phyloP scores from a whole-genome alignment of 2,329 filamentous ascomycete species.

The Leptographium radiaticola region DNA sequence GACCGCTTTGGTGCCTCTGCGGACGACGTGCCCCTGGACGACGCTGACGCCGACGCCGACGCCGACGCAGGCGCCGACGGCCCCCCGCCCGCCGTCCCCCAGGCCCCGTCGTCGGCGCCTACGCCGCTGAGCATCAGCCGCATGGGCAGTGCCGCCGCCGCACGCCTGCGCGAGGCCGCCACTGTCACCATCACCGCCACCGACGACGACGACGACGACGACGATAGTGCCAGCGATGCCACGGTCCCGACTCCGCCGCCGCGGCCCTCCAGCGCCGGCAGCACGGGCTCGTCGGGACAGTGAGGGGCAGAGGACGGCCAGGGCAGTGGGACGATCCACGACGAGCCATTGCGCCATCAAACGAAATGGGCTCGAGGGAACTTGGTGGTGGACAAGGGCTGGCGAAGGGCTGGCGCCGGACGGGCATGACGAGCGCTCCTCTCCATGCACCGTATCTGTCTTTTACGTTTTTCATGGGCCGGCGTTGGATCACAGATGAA shows the following conservation, averaged over 20 bases:
- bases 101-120: constrained; percentile 12
- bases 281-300: constrained; percentile 21
- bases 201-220: constrained; percentile 14
- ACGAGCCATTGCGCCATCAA: too few relatives aligned
- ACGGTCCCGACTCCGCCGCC: constrained; percentile 18
- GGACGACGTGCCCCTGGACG: not conserved
- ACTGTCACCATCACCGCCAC: constrained; percentile 4
- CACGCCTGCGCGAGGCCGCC: not conserved
- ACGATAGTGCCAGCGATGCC: not conserved
- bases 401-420: too few relatives aligned
- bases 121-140: constrained; percentile 10
- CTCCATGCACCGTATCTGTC: too few relatives aligned
- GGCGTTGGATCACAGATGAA: too few relatives aligned
- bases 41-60: not conserved
- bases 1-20: not conserved
- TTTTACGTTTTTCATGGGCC: too few relatives aligned
- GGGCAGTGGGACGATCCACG: too few relatives aligned
- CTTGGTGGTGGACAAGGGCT: too few relatives aligned
- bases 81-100: constrained; percentile 3
- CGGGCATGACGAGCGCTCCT: too few relatives aligned
- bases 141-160: constrained; percentile 27
- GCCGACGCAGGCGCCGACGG: not conserved
- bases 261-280: constrained; percentile 26
- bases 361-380: too few relatives aligned
- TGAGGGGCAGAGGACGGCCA: not conserved